Evolutionary conservation across 2,329 filamentous ascomycete species (phyloP).

Genomic region (Claviceps spartinae): DNA sequence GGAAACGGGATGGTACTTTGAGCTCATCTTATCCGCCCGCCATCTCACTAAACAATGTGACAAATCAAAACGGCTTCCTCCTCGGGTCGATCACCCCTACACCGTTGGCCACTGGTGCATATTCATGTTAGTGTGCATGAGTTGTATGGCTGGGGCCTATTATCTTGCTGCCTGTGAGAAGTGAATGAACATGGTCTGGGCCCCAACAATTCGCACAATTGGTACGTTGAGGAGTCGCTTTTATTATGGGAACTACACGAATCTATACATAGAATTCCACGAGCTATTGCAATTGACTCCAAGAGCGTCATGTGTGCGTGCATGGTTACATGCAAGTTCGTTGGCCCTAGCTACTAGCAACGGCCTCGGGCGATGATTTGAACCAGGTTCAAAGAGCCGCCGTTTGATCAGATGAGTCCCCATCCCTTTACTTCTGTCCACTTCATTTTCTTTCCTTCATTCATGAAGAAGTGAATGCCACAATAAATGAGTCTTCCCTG

Average conservation of each 20-base stretch:
- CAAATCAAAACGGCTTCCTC: slow-evolving; percentile 3
- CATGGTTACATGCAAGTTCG: slow-evolving; percentile 4
- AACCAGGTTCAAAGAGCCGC: background rate
- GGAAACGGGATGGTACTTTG: background rate
- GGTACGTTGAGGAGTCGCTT: background rate
- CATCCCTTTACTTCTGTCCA: background rate
- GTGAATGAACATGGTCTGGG: background rate
- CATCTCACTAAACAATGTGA: background rate
- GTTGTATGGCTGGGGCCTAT: slow-evolving; percentile 2
- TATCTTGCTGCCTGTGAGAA: background rate
- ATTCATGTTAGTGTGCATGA: slow-evolving; percentile 3
- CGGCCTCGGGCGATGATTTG: background rate
- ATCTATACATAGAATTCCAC: background rate
- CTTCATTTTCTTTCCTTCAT: background rate
- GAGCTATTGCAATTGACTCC: background rate
- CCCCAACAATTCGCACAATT: slow-evolving; percentile 1
- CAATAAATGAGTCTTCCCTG: slow-evolving; percentile 1
- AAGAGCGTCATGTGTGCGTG: background rate
- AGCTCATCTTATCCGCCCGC: background rate
- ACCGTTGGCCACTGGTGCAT: slow-evolving; percentile 4
- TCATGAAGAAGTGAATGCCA: background rate
- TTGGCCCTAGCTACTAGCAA: background rate
- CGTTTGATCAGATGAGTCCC: slow-evolving; percentile 1
- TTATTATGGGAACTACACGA: background rate
- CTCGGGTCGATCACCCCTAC: background rate